Conservation (phyloP, 2,329 filamentous ascomycete genomes). For the Coniochaeta ligniaria region DNA sequence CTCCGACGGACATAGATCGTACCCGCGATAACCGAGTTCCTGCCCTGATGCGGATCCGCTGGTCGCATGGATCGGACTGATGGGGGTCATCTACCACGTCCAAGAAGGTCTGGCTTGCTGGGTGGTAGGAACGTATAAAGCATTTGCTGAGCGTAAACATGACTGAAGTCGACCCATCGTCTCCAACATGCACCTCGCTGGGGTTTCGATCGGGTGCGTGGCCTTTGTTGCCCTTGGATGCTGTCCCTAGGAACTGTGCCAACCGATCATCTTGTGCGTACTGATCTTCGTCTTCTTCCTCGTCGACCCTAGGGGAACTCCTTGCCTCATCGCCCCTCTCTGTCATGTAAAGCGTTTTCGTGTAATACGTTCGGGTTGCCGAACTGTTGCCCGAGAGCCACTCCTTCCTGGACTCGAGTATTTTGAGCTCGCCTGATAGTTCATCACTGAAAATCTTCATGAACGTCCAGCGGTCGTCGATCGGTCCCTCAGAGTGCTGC, state of each 20-base stretch:
- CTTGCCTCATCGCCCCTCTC: slow-evolving; percentile 1
- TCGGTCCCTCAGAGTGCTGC: slow-evolving; percentile 60
- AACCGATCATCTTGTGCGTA: slow-evolving; percentile 3
- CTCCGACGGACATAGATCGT: background rate
- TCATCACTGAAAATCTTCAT: slow-evolving; percentile 57
- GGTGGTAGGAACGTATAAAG: slow-evolving; percentile 47
- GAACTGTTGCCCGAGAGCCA: slow-evolving; percentile 48
- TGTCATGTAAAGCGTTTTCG: slow-evolving; percentile 39
- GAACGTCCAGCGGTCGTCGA: slow-evolving; percentile 68
- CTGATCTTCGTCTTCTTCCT: background rate
- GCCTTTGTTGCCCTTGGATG: background rate
- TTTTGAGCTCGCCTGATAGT: slow-evolving; percentile 45
- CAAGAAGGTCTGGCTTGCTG: slow-evolving; percentile 44
- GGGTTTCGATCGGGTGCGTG: slow-evolving; percentile 22
- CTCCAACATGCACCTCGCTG: slow-evolving; percentile 39
- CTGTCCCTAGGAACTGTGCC: background rate
- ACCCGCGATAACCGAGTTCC: slow-evolving; percentile 31
- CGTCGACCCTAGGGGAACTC: background rate
- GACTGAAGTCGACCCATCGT: slow-evolving; percentile 29
- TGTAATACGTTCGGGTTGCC: slow-evolving; percentile 61
- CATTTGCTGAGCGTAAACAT: slow-evolving; percentile 46
- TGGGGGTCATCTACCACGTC: slow-evolving; percentile 49
- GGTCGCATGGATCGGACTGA: slow-evolving; percentile 20
- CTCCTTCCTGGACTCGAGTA: slow-evolving; percentile 64
- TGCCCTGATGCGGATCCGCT: slow-evolving; percentile 39